Evolutionary conservation across 257 asterid genomes (phyloP).

Genomic region (Handroanthus guayacan): DNA sequence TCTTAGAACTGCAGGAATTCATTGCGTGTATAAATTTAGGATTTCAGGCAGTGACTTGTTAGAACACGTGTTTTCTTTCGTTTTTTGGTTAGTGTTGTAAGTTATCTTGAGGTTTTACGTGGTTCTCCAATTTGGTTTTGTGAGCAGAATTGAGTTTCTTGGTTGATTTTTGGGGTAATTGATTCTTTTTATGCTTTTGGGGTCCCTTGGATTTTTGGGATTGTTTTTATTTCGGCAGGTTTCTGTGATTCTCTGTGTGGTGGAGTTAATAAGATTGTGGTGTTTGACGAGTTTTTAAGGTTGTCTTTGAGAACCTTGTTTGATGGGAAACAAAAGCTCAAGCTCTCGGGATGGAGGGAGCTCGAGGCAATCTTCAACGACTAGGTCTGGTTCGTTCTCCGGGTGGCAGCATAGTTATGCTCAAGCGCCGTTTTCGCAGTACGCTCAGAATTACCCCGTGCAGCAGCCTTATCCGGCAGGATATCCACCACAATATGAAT

Average conservation of each 20-base stretch:
- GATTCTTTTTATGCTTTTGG: constrained; percentile 1
- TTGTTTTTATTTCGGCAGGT: constrained; percentile 42
- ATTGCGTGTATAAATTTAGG: constrained; percentile 16
- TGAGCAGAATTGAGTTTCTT: constrained; percentile 13
- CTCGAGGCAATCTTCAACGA: constrained; percentile 59
- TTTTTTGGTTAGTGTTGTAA: not conserved
- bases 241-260: constrained; percentile 24
- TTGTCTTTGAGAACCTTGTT: constrained; percentile 43
- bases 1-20: constrained; percentile 15
- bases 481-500: constrained; percentile 44
- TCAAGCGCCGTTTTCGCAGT: constrained; percentile 57
- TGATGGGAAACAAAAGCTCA: constrained; percentile 86
- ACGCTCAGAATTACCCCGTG: constrained; percentile 59
- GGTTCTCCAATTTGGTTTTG: constrained; percentile 25
- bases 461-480: constrained; percentile 51
- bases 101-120: constrained; percentile 21
- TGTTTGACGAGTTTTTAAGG: constrained; percentile 28
- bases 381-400: constrained; percentile 58
- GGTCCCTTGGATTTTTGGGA: constrained; percentile 19
- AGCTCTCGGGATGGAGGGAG: constrained; percentile 50
- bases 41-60: not conserved
- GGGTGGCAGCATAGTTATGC: constrained; percentile 62
- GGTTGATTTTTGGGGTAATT: constrained; percentile 25
- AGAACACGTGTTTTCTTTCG: not conserved
- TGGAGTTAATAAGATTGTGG: constrained; percentile 5